Conservation (phyloP, 164 flowering plant species). For the Umbilicus rupestris region DNA sequence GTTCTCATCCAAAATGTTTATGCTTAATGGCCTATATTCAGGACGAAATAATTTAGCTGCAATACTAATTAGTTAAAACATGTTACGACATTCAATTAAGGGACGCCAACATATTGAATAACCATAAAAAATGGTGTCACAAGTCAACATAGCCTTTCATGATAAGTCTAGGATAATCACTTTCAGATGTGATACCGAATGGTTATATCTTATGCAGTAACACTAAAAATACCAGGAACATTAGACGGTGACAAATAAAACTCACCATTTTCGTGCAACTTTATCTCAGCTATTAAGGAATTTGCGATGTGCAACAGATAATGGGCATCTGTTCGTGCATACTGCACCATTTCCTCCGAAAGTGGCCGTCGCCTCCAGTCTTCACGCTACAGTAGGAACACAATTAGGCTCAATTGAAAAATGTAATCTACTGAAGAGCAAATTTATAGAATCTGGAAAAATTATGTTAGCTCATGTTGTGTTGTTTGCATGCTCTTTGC, state of each 20-base stretch:
- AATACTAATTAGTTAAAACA: background rate
- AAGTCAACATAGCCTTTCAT: background rate
- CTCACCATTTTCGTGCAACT: conserved; percentile 40
- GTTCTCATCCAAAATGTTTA: no score
- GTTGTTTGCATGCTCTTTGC: no score
- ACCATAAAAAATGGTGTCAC: no score
- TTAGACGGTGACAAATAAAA: conserved; percentile 4
- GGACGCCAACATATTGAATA: no score
- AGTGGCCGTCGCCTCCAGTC: conserved; percentile 98
- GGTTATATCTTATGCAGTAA: background rate
- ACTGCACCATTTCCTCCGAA: conserved; percentile 71
- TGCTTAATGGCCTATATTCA: background rate
- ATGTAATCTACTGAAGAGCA: no score
- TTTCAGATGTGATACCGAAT: no score
- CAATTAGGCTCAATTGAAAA: background rate
- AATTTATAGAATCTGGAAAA: no score
- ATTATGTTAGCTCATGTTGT: no score
- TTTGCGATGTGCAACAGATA: conserved; percentile 73
- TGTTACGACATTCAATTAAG: background rate
- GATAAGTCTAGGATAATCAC: background rate
- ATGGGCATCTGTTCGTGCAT: conserved; percentile 86
- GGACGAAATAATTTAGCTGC: background rate
- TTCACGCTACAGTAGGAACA: conserved; percentile 53
- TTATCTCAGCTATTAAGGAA: conserved; percentile 60
- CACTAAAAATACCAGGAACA: background rate